A percentile compares a stretch with the other conserved stretches of the same genome.
These are phyloP conservation scores for Paraleonurus japonicus DNA, from an alignment of 257 asterid genomes.

Conservation along the genomic window DNA sequence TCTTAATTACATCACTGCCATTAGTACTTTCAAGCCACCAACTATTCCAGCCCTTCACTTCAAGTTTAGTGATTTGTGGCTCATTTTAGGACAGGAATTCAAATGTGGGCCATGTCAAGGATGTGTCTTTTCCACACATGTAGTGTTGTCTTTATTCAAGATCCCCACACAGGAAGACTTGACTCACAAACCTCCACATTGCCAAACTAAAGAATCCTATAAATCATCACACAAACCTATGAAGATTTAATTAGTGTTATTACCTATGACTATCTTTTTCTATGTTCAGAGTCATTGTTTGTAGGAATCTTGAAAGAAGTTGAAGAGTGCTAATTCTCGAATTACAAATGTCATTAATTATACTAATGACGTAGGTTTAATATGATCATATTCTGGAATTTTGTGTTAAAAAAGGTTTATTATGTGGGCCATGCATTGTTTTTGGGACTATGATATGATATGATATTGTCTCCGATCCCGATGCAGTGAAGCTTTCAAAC, in stretches of 20 bases:
- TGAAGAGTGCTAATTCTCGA: conserved; percentile 1
- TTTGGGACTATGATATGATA: conserved; percentile 26
- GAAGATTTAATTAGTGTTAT: conserved; percentile 13
- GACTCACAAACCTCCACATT: conserved; percentile 16
- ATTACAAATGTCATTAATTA: neutral
- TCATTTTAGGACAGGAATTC: conserved; percentile 60
- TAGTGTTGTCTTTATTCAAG: conserved; percentile 43
- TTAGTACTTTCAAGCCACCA: conserved; percentile 24
- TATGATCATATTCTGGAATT: conserved; percentile 16
- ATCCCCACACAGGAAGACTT: conserved; percentile 31
- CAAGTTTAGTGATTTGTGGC: conserved; percentile 26
- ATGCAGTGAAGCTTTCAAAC: conserved; percentile 34
- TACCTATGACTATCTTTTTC: neutral
- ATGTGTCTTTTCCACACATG: conserved; percentile 51
- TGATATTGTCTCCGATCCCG: conserved; percentile 36
- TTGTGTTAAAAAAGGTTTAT: conserved; percentile 11
- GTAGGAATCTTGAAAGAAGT: neutral
- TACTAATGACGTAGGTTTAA: neutral
- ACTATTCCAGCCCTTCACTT: conserved; percentile 12
- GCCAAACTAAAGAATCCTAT: neutral
- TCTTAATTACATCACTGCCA: conserved; percentile 27
- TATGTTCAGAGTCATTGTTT: too few relatives aligned
- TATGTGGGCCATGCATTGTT: conserved; percentile 31
- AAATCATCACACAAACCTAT: conserved; percentile 18
- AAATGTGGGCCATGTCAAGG: conserved; percentile 58